phyloP scores from a whole-genome alignment of 495 filamentous ascomycete genomes.

The Schizothecium vesticola region DNA sequence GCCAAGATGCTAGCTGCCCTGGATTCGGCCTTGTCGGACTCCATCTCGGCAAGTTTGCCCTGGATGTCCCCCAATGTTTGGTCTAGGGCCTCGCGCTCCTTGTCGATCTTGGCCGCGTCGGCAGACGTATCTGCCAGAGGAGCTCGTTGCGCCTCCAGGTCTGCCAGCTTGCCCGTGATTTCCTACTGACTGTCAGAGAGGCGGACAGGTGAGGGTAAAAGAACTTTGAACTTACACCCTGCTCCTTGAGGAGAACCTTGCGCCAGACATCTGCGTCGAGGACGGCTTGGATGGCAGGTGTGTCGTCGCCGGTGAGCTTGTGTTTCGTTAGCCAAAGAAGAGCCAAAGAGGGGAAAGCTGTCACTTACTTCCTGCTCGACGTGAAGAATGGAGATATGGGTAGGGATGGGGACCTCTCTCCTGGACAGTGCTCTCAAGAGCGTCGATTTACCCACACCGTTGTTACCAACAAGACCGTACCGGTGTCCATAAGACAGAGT shows the following conservation, averaged over 20 bases:
- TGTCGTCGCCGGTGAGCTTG: conserved; percentile 93
- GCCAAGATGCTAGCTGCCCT: conserved; percentile 93
- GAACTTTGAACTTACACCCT: conserved; percentile 55
- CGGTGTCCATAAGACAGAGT: conserved; percentile 90
- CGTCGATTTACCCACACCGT: conserved; percentile 99
- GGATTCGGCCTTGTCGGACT: conserved; percentile 96
- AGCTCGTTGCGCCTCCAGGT: conserved; percentile 72
- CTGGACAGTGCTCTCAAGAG: conserved; percentile 85
- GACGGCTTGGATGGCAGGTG: conserved; percentile 89
- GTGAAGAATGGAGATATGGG: conserved; percentile 96
- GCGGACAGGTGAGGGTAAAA: not conserved
- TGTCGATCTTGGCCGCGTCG: conserved; percentile 77
- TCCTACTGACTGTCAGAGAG: conserved; percentile 50
- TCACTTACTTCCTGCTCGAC: conserved; percentile 87
- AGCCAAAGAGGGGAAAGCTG: not conserved
- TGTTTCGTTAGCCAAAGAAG: conserved; percentile 16
- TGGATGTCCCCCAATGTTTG: conserved; percentile 86
- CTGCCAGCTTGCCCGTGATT: conserved; percentile 71
- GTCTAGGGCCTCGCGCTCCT: conserved; percentile 84
- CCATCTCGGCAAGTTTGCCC: conserved; percentile 93
- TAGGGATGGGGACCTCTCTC: conserved; percentile 89
- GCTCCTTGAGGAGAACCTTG: conserved; percentile 87
- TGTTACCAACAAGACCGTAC: conserved; percentile 97
- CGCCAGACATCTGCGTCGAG: conserved; percentile 98
- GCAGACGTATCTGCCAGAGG: conserved; percentile 79